Evolutionary conservation across 2,329 filamentous ascomycete genomes (phyloP).

Genomic region (Teratosphaeria nubilosa): DNA sequence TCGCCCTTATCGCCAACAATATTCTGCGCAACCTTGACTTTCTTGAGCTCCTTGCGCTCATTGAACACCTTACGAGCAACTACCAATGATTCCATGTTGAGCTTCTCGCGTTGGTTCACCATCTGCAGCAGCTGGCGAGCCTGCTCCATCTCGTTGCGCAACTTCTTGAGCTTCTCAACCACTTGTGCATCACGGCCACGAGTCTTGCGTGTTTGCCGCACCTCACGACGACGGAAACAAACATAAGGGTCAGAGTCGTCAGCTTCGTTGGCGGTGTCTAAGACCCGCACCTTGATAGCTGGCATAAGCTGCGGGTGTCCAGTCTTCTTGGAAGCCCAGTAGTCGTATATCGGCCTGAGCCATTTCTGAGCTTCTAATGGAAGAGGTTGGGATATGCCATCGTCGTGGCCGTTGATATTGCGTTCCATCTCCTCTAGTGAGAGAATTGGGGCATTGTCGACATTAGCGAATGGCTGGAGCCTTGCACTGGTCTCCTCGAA

Average conservation of each 20-base stretch:
- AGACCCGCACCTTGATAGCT: slow-evolving; percentile 57
- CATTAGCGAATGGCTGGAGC: slow-evolving; percentile 77
- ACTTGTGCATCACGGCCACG: slow-evolving; percentile 87
- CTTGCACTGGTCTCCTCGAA: slow-evolving; percentile 79
- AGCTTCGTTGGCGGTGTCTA: slow-evolving; percentile 86
- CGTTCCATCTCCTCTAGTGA: slow-evolving; percentile 50
- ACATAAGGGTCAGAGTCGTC: slow-evolving; percentile 97
- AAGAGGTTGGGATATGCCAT: slow-evolving; percentile 33
- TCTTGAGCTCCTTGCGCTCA: slow-evolving; percentile 70
- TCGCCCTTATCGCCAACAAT: slow-evolving; percentile 76
- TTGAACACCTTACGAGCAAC: slow-evolving; percentile 73
- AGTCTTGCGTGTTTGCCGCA: slow-evolving; percentile 89
- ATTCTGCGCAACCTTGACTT: slow-evolving; percentile 75
- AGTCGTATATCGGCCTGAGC: slow-evolving; percentile 74
- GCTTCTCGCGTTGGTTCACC: slow-evolving; percentile 68
- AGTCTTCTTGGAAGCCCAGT: slow-evolving; percentile 64
- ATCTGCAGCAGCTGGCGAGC: slow-evolving; percentile 69
- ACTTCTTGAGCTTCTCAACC: slow-evolving; percentile 83
- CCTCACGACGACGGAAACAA: slow-evolving; percentile 91
- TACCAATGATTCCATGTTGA: slow-evolving; percentile 66
- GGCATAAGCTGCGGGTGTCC: slow-evolving; percentile 67
- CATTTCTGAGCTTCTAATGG: slow-evolving; percentile 46
- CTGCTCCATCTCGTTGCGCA: slow-evolving; percentile 84
- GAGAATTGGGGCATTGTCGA: slow-evolving; percentile 76
- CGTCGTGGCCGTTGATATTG: slow-evolving; percentile 41